phyloP scores from a whole-genome alignment of 1,284 basidiomycete genomes.

The Microbotryum violaceum region DNA sequence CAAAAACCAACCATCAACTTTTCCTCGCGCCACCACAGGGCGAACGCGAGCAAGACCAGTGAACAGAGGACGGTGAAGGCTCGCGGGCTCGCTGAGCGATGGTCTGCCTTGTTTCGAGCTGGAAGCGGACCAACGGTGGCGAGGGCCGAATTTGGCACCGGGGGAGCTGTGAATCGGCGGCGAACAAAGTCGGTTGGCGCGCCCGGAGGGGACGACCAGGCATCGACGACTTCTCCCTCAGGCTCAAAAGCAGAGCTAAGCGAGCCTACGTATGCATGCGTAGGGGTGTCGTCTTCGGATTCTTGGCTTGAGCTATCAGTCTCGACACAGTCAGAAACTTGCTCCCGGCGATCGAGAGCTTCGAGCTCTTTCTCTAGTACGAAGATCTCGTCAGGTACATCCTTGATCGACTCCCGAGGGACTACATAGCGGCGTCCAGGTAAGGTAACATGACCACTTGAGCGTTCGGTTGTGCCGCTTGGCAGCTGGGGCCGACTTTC shows the following conservation, averaged over 20 bases:
- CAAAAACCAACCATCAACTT: slow-evolving; percentile 75
- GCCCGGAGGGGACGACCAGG: too few relatives aligned
- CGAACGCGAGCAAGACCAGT: slow-evolving; percentile 44
- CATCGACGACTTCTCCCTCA: background rate
- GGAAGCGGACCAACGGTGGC: background rate
- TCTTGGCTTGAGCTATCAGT: background rate
- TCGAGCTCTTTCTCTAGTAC: background rate
- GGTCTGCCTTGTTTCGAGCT: background rate
- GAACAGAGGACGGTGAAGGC: slow-evolving; percentile 43
- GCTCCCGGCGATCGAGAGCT: slow-evolving; percentile 1
- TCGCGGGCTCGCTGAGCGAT: slow-evolving; percentile 27
- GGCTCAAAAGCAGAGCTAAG: background rate
- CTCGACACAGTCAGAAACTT: background rate
- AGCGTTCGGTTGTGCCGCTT: too few relatives aligned
- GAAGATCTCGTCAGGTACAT: too few relatives aligned
- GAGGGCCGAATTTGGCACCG: background rate
- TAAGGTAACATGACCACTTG: too few relatives aligned
- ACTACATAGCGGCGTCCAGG: too few relatives aligned
- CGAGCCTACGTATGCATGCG: slow-evolving; percentile 3
- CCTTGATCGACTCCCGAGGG: too few relatives aligned
- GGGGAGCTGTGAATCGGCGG: background rate
- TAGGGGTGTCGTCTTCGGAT: too few relatives aligned
- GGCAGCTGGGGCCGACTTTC: too few relatives aligned
- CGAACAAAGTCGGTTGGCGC: too few relatives aligned
- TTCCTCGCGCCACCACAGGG: slow-evolving; percentile 45